phyloP scores from a whole-genome alignment of 2,329 filamentous ascomycete species.

The Beauveria scarabaeidicola region DNA sequence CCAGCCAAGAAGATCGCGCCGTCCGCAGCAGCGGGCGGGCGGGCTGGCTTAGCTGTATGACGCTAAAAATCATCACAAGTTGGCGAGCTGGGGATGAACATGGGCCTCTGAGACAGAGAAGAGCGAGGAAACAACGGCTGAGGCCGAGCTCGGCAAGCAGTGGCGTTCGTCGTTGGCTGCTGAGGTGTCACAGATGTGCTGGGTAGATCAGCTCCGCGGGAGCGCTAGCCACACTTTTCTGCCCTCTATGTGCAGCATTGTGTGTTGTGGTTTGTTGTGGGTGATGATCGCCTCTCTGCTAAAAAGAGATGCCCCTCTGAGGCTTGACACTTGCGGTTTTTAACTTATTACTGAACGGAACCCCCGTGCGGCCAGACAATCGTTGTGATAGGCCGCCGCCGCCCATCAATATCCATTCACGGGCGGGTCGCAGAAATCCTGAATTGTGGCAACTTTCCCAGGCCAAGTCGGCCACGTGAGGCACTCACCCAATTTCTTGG shows the following conservation, averaged over 20 bases:
- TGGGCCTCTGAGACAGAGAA: background rate
- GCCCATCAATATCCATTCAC: background rate
- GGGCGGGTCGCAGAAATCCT: background rate
- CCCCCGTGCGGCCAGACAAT: background rate
- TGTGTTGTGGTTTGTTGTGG: too few species aligned
- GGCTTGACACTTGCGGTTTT: background rate
- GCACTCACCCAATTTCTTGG: background rate
- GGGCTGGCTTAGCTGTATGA: background rate
- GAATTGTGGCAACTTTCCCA: background rate
- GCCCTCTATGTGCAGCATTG: too few species aligned
- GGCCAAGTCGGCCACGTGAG: background rate
- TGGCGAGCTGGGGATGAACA: background rate
- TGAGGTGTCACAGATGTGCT: background rate
- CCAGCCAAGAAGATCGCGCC: background rate
- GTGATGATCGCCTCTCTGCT: too few species aligned
- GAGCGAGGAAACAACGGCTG: background rate
- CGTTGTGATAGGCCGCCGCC: constrained; percentile 4
- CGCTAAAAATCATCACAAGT: background rate
- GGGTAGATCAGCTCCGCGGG: background rate
- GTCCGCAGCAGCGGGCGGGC: background rate
- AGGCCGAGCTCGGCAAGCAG: background rate
- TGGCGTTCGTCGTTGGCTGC: background rate
- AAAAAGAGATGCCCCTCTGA: background rate
- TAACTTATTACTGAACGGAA: background rate
- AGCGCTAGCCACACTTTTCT: background rate